A percentile compares a stretch with the other conserved stretches of the same genome.
Evolutionary conservation across 306 rosid genomes (phyloP).

Genomic region (Vigna reflexopilosa): DNA sequence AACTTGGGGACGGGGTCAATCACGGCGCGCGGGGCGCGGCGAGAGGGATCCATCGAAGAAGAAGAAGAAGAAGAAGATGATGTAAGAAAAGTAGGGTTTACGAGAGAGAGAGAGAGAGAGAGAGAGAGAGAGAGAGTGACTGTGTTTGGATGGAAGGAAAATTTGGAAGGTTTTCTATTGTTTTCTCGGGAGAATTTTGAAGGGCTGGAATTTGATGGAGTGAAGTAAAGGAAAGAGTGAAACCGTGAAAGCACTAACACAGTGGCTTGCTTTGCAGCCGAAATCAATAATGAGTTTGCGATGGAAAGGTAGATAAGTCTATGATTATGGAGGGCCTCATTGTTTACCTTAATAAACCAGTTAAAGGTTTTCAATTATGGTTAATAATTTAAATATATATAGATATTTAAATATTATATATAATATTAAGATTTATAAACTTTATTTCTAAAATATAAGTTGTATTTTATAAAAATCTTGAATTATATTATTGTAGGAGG

Average conservation of each 20-base stretch:
- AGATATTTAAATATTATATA: too few relatives aligned
- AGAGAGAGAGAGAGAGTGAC: neutral
- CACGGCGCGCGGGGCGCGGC: slow-evolving; percentile 70
- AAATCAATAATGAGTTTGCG: neutral
- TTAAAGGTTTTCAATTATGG: too few relatives aligned
- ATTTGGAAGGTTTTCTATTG: neutral
- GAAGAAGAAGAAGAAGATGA: neutral
- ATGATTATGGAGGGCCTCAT: too few relatives aligned
- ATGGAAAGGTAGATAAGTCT: too few relatives aligned
- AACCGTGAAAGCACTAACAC: neutral
- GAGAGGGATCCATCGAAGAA: slow-evolving; percentile 80
- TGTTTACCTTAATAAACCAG: too few relatives aligned
- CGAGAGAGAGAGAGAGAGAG: neutral
- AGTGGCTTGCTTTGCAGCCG: neutral
- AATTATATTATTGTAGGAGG: too few relatives aligned
- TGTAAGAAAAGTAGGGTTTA: neutral
- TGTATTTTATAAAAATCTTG: too few relatives aligned
- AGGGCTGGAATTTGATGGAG: neutral
- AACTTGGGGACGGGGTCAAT: slow-evolving; percentile 86
- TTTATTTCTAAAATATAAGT: too few relatives aligned
- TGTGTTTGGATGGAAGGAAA: slow-evolving; percentile 36
- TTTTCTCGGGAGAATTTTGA: slow-evolving; percentile 22
- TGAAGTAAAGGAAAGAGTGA: neutral
- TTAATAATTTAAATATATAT: too few relatives aligned
- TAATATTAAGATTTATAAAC: too few relatives aligned